Conservation (phyloP, 371 early-diverging fungal genomes). For the Mucor irregularis region DNA sequence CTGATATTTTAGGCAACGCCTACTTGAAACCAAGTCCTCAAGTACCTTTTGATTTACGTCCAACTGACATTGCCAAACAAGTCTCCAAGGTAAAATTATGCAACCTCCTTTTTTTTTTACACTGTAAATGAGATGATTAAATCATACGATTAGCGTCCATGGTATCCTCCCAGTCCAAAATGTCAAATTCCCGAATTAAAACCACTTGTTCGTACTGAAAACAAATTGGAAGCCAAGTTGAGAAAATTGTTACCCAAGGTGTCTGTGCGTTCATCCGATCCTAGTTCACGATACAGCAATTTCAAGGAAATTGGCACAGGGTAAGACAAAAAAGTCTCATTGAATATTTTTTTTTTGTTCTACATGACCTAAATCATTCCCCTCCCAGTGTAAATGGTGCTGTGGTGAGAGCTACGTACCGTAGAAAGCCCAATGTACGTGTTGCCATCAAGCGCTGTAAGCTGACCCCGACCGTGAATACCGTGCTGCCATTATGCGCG, state of each 20-base stretch:
- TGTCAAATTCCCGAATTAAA: conserved; percentile 29
- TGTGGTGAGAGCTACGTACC: conserved; percentile 37
- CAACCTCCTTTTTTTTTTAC: conserved; percentile 1
- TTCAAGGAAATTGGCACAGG: conserved; percentile 50
- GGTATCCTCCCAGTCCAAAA: conserved; percentile 38
- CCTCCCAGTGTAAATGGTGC: conserved; percentile 45
- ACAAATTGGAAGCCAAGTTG: conserved; percentile 30
- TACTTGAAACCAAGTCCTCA: conserved; percentile 46
- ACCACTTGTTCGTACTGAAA: conserved; percentile 27
- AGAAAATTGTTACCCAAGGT: conserved; percentile 36
- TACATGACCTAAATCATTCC: background rate
- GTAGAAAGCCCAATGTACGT: conserved; percentile 29
- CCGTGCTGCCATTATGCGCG: conserved; percentile 45
- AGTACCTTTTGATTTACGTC: conserved; percentile 37
- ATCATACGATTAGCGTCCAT: conserved; percentile 25
- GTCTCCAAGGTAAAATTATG: conserved; percentile 50
- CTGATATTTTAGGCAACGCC: conserved; percentile 50
- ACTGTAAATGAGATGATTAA: background rate
- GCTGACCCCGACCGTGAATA: conserved; percentile 48
- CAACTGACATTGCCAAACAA: conserved; percentile 42
- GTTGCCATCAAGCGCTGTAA: conserved; percentile 52
- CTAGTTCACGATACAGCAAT: conserved; percentile 31
- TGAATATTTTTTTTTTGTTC: background rate
- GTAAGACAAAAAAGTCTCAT: conserved; percentile 10
- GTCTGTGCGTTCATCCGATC: conserved; percentile 37